A percentile compares a stretch with the other conserved stretches of the same genome.
These are phyloP conservation scores for Alternaria hordeiaustralica DNA, from an alignment of 2,329 filamentous ascomycete species.

Conservation along the genomic window DNA sequence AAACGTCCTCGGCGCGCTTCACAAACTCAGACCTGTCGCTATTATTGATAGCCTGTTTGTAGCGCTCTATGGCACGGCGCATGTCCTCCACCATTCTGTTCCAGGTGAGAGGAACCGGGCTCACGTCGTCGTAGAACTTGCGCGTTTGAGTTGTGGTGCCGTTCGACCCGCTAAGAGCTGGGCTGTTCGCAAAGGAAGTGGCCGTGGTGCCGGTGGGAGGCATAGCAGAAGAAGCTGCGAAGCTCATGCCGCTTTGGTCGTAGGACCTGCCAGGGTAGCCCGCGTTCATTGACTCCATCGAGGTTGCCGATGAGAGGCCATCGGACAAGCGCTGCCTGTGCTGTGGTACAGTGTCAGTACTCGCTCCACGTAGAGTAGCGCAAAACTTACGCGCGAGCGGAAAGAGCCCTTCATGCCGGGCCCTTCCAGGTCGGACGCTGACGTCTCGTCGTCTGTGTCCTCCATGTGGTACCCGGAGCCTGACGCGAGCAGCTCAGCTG, in stretches of 20 bases:
- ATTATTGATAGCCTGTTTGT: constrained; percentile 85
- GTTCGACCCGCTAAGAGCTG: constrained; percentile 50
- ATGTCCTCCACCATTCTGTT: constrained; percentile 89
- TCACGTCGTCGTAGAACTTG: constrained; percentile 91
- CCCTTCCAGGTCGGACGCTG: constrained; percentile 81
- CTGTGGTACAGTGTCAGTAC: constrained; percentile 30
- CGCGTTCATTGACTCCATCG: constrained; percentile 87
- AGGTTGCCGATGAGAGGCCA: constrained; percentile 82
- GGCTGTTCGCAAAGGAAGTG: constrained; percentile 62
- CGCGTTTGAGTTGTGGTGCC: constrained; percentile 67
- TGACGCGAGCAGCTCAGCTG: constrained; percentile 87
- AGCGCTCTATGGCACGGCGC: constrained; percentile 86
- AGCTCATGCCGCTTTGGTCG: constrained; percentile 50
- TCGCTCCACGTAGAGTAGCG: constrained; percentile 1
- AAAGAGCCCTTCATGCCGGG: constrained; percentile 75
- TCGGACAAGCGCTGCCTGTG: constrained; percentile 65
- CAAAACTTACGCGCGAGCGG: constrained; percentile 68
- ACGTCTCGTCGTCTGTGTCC: constrained; percentile 87
- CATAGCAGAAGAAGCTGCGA: constrained; percentile 52
- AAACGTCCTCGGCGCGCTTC: constrained; percentile 94
- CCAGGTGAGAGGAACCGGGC: constrained; percentile 83
- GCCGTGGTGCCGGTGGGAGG: constrained; percentile 59
- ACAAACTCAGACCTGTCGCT: constrained; percentile 90
- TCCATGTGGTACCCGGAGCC: constrained; percentile 82
- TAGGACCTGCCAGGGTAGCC: constrained; percentile 65